These are phyloP conservation scores for Naganishia randhawae DNA, from an alignment of 768 basidiomycete species.

Conservation along the genomic window DNA sequence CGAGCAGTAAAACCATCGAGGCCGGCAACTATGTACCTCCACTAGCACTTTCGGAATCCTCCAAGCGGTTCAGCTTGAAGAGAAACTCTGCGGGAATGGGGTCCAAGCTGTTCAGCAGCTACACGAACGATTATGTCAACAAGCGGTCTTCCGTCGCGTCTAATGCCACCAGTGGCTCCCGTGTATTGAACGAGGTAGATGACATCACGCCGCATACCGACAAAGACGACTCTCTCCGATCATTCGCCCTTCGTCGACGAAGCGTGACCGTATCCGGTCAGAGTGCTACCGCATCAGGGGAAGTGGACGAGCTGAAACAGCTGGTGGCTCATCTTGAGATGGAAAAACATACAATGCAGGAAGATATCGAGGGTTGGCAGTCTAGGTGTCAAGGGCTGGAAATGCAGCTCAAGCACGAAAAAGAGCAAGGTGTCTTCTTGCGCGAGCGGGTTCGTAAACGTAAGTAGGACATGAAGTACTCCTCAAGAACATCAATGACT, in stretches of 20 bases:
- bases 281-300: background rate
- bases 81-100: background rate
- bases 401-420: slow-evolving; percentile 63
- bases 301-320: background rate
- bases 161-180: background rate
- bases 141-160: slow-evolving; percentile 6
- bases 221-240: background rate
- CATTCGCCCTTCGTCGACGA: background rate
- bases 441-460: slow-evolving; percentile 57
- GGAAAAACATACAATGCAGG: slow-evolving; percentile 82
- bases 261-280: background rate
- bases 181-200: slow-evolving; percentile 14
- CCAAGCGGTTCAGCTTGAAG: background rate
- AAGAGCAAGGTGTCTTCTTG: slow-evolving; percentile 77
- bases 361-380: slow-evolving; percentile 84
- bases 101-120: background rate
- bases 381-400: slow-evolving; percentile 72
- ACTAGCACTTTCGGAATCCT: background rate
- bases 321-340: slow-evolving; percentile 55
- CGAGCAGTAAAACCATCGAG: background rate
- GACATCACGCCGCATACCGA: background rate
- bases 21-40: background rate
- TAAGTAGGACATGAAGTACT: slow-evolving; percentile 31
- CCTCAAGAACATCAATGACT: background rate
- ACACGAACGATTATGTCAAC: background rate